Evolutionary conservation across 768 basidiomycete species (phyloP).

Genomic region (Lactifluus hygrophoroides): DNA sequence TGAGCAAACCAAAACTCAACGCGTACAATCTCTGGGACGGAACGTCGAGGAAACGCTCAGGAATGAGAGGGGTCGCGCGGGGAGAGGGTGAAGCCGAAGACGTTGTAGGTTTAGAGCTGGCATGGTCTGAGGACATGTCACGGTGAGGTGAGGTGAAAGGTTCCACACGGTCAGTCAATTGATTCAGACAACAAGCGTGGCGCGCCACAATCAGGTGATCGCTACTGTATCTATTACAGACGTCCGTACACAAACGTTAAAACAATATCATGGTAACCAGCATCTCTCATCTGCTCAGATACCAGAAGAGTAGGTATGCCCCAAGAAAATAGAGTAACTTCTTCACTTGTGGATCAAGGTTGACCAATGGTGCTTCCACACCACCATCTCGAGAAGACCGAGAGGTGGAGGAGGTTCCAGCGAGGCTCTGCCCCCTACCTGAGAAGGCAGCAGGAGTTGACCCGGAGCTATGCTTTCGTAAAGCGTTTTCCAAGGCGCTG

Average conservation of each 20-base stretch:
- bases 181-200: too few relatives aligned
- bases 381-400: conserved; percentile 29
- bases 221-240: not conserved
- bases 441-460: conserved; percentile 42
- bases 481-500: conserved; percentile 53
- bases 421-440: conserved; percentile 69
- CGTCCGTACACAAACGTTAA: not conserved
- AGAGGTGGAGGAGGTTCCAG: conserved; percentile 35
- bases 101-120: not conserved
- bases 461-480: conserved; percentile 44
- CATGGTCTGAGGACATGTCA: conserved; percentile 7
- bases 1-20: conserved; percentile 62
- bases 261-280: not conserved
- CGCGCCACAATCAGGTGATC: conserved; percentile 7
- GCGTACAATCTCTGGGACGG: conserved; percentile 77
- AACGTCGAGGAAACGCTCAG: conserved; percentile 63
- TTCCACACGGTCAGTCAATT: not conserved
- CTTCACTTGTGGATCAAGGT: conserved; percentile 60
- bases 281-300: conserved; percentile 23
- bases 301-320: conserved; percentile 53
- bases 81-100: not conserved
- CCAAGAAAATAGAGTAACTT: conserved; percentile 53
- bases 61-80: conserved; percentile 44
- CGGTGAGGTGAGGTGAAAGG: not conserved
- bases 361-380: conserved; percentile 32